Conservation (phyloP, 805 yeast genomes). For the Pichia thaimueangensis region DNA sequence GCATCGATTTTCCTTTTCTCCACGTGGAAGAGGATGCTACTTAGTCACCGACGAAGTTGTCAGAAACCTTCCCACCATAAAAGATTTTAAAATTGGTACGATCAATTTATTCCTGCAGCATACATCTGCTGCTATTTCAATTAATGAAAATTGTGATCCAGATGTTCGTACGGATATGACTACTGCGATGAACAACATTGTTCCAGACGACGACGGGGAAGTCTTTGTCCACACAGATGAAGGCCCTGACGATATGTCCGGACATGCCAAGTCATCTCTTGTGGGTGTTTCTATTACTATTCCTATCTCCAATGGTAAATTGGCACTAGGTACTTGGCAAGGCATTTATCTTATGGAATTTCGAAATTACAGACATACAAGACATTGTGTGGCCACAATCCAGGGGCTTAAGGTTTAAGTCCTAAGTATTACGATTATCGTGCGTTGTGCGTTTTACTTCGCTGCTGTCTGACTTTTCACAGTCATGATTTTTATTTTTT, state of each 20-base stretch:
- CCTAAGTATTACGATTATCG: too few species aligned
- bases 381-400: constrained; percentile 67
- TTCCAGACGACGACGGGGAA: constrained; percentile 53
- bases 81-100: constrained; percentile 54
- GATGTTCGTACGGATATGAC: constrained; percentile 70
- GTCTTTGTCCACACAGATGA: constrained; percentile 62
- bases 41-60: constrained; percentile 64
- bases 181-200: constrained; percentile 53
- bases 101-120: constrained; percentile 67
- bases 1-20: constrained; percentile 43
- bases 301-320: constrained; percentile 62
- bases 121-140: constrained; percentile 70
- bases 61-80: constrained; percentile 50
- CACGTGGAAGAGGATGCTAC: constrained; percentile 63
- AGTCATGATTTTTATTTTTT: too few species aligned
- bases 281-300: constrained; percentile 61
- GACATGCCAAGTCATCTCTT: constrained; percentile 59
- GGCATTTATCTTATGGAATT: constrained; percentile 76
- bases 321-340: constrained; percentile 81
- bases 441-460: too few species aligned
- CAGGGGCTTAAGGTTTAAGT: constrained; percentile 43
- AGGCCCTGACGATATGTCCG: constrained; percentile 82
- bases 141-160: constrained; percentile 77
- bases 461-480: too few species aligned
- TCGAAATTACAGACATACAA: constrained; percentile 54